Evolutionary conservation across 1,284 basidiomycete species (phyloP).

Genomic region (Rhodotorula mucilaginosa): DNA sequence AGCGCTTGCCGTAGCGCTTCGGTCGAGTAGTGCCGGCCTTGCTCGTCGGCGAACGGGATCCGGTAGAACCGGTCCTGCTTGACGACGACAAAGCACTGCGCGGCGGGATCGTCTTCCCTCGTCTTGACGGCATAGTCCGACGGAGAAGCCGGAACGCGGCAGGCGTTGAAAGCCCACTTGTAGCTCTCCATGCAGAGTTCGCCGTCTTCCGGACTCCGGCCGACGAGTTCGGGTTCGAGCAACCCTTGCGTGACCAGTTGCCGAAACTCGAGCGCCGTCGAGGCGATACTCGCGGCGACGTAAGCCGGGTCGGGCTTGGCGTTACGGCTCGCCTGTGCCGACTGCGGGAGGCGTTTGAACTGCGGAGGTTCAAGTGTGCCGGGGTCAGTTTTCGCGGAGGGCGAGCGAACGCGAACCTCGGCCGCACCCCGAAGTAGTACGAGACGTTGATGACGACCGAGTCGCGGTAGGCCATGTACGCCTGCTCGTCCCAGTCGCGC

Average conservation of each 20-base stretch:
- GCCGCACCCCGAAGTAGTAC: slow-evolving; percentile 33
- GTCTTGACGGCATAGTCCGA: slow-evolving; percentile 74
- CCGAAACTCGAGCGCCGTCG: slow-evolving; percentile 69
- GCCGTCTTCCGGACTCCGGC: slow-evolving; percentile 55
- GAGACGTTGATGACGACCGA: slow-evolving; percentile 44
- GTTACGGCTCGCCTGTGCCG: background rate
- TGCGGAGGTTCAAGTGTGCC: background rate
- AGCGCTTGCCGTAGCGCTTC: slow-evolving; percentile 72
- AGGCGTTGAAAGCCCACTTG: slow-evolving; percentile 87
- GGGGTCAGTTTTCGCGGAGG: background rate
- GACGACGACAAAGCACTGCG: slow-evolving; percentile 74
- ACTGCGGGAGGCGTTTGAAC: slow-evolving; percentile 43
- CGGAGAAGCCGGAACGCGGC: slow-evolving; percentile 71
- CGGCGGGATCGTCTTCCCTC: slow-evolving; percentile 61
- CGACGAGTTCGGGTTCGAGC: slow-evolving; percentile 60
- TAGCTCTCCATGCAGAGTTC: slow-evolving; percentile 85
- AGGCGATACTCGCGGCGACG: slow-evolving; percentile 70
- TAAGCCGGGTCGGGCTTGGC: slow-evolving; percentile 58
- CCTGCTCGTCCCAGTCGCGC: slow-evolving; percentile 45
- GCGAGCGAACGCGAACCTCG: background rate
- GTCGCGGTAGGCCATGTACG: slow-evolving; percentile 44
- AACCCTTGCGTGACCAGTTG: slow-evolving; percentile 64
- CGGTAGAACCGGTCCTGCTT: slow-evolving; percentile 76
- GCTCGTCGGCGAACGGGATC: slow-evolving; percentile 60
- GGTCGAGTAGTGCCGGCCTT: slow-evolving; percentile 61